Conservation (phyloP, 164 flowering plant species). For the Tinospora cordifolia region DNA sequence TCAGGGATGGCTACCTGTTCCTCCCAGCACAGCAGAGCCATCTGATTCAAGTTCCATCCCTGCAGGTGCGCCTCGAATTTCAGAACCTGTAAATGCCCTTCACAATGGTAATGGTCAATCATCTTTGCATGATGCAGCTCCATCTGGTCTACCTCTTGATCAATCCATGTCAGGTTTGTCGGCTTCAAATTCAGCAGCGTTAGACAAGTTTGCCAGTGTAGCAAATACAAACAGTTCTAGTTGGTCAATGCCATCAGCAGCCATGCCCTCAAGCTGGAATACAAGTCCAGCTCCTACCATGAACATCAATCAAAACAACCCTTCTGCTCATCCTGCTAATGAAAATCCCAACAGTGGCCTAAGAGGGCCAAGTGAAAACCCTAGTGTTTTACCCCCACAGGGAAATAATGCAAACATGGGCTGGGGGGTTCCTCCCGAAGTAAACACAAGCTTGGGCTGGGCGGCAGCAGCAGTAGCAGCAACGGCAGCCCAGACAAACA, state of each 20-base stretch:
- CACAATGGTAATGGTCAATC: too few species aligned
- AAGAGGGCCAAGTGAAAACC: constrained; percentile 19
- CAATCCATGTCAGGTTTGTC: not conserved
- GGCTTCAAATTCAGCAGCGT: too few species aligned
- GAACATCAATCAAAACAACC: constrained; percentile 9
- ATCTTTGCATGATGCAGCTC: too few species aligned
- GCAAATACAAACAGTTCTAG: not conserved
- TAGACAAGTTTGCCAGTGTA: too few species aligned
- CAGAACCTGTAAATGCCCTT: too few species aligned
- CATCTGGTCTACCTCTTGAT: not conserved
- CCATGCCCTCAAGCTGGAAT: constrained; percentile 13
- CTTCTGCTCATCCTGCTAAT: not conserved
- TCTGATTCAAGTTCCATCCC: constrained; percentile 12
- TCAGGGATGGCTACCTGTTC: constrained; percentile 30
- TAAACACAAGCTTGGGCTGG: constrained; percentile 25
- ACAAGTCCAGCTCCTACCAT: not conserved
- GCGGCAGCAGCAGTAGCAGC: constrained; percentile 12
- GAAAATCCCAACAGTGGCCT: constrained; percentile 11
- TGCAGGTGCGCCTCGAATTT: too few species aligned
- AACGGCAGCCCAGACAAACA: not conserved
- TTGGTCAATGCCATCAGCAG: not conserved
- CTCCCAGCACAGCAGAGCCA: constrained; percentile 26
- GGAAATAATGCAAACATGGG: constrained; percentile 35
- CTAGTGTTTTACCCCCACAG: constrained; percentile 23
- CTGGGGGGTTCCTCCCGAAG: constrained; percentile 32